These are phyloP conservation scores for Mycena citricolor DNA, from an alignment of 1,284 basidiomycete species.

Conservation along the genomic window DNA sequence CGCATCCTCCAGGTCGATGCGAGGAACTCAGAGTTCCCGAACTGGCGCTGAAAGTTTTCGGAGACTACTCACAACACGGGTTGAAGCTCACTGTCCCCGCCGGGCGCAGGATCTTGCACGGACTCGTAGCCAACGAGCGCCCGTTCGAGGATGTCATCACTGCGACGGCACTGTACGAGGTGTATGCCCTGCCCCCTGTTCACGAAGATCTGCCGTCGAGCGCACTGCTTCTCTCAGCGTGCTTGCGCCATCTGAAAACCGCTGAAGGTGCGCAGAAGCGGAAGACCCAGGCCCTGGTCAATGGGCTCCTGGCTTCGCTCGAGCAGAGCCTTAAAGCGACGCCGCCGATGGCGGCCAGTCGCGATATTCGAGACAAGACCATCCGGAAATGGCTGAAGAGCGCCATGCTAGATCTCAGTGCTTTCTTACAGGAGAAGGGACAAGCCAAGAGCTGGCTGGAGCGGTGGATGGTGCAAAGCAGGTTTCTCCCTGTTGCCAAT, in stretches of 20 bases:
- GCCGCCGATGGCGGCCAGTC: conserved; percentile 24
- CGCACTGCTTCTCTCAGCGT: conserved; percentile 56
- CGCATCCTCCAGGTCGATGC: conserved; percentile 49
- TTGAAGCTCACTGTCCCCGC: conserved; percentile 51
- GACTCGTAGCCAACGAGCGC: conserved; percentile 43
- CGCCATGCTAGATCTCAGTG: conserved; percentile 18
- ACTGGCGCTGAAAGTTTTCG: conserved; percentile 60
- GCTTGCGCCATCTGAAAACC: conserved; percentile 37
- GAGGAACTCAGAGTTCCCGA: conserved; percentile 52
- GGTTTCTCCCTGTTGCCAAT: conserved; percentile 8
- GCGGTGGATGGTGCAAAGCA: conserved; percentile 26
- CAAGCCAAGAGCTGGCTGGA: conserved; percentile 39
- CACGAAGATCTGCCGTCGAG: conserved; percentile 56
- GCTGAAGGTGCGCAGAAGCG: background rate
- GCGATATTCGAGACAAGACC: conserved; percentile 27
- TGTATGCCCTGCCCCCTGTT: conserved; percentile 52
- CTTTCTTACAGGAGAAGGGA: conserved; percentile 24
- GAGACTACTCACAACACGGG: conserved; percentile 59
- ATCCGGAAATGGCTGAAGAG: conserved; percentile 24
- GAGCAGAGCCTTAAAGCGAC: conserved; percentile 34
- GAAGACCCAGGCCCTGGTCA: conserved; percentile 40
- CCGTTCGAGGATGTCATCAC: conserved; percentile 49
- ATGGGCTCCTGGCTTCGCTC: conserved; percentile 45
- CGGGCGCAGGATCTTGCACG: conserved; percentile 53
- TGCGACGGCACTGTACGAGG: conserved; percentile 49